These are phyloP conservation scores for Fennellomyces sp. DNA, from an alignment of 371 early-diverging fungal species.

Conservation along the genomic window DNA sequence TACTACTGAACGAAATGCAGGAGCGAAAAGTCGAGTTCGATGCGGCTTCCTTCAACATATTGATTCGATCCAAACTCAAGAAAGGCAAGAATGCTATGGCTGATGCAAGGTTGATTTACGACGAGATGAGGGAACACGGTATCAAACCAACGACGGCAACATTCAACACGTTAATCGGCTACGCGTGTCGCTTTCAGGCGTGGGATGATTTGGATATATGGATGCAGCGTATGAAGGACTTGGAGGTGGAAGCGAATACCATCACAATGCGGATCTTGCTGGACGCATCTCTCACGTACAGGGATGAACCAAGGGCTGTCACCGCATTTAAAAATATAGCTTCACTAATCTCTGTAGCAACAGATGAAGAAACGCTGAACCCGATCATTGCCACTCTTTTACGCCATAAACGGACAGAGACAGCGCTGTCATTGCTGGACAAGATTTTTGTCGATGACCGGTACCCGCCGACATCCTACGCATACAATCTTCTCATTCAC, in stretches of 20 bases:
- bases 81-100: not conserved
- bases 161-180: slow-evolving; percentile 38
- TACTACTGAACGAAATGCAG: slow-evolving; percentile 25
- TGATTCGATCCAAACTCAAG: slow-evolving; percentile 23
- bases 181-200: slow-evolving; percentile 13
- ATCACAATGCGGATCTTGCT: slow-evolving; percentile 36
- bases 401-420: slow-evolving; percentile 20
- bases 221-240: slow-evolving; percentile 23
- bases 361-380: not conserved
- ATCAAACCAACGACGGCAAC: slow-evolving; percentile 37
- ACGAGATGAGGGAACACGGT: slow-evolving; percentile 15
- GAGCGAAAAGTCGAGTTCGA: slow-evolving; percentile 19
- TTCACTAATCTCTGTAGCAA: not conserved
- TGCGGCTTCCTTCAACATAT: slow-evolving; percentile 33
- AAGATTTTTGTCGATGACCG: slow-evolving; percentile 12
- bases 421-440: slow-evolving; percentile 25
- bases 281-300: slow-evolving; percentile 11
- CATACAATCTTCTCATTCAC: slow-evolving; percentile 37
- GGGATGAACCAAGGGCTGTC: slow-evolving; percentile 6
- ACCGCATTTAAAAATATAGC: slow-evolving; percentile 26
- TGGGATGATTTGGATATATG: slow-evolving; percentile 32
- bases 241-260: slow-evolving; percentile 10
- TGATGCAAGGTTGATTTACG: slow-evolving; percentile 12
- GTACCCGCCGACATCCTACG: slow-evolving; percentile 14
- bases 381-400: slow-evolving; percentile 17